Evolutionary conservation across 129 eudicot species (phyloP), one percentile per base, ranked within the genome.

Genomic region (Artemisia annua): DNA sequence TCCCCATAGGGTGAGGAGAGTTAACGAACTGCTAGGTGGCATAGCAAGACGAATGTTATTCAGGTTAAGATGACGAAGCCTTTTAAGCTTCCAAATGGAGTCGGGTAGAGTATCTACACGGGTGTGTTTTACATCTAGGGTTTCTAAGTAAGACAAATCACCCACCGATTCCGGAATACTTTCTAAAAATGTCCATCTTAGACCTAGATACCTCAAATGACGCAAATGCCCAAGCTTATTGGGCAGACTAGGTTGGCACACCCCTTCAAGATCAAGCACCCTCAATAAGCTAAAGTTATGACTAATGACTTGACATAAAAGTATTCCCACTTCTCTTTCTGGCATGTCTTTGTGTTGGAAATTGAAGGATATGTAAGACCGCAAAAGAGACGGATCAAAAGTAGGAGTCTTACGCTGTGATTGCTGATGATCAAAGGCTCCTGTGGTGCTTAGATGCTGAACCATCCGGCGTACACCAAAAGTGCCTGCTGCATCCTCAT

Each of bases 241-340:
- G 17, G 96, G 91, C 73, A 88, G 75, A 26, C 61, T 76, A 11
- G 88, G 88, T 63, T 75, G 83, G 80, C 69, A 65, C 16, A 85
- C 87, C 7, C 88, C 84, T 59, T 86, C 96, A 9, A 88, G 87
- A 77, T 88, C 96, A 65, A 88, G 88, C 79, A 86, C 91, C 82
- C 91, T 77, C 39, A 88, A 76, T 67, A 88, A 67, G 22, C 81
- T 63, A 35, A 66, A 81, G 4, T 80, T 72, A 11, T 67, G 68
- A 5, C 51, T 58, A 13, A 80, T 80, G 61, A 80, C 66, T 46
- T 74, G 50, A 44, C 43, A 57, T 57, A 88, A 68, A 75, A 88
- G 73, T 12, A 12, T 57, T n/a, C 88, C 88, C 11, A 88, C 83
- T 66, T 78, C 85, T 52, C 8, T 83, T 3, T 85, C 88, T 1